Base-by-base conservation (phyloP, 1,284 basidiomycete species). In the Pterula multifida region DNA sequence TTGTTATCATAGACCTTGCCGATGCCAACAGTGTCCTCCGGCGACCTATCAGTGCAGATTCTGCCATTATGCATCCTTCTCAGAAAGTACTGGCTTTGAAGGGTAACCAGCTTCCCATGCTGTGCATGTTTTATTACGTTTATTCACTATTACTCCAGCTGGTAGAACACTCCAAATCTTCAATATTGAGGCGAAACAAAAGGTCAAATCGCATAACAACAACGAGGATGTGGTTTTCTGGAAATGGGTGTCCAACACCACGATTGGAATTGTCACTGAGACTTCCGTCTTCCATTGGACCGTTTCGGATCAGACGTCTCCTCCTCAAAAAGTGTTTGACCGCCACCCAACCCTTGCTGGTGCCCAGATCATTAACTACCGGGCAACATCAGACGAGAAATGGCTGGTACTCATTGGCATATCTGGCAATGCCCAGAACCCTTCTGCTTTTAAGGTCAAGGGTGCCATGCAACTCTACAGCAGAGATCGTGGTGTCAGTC, bases 321-420 rank as follows among this genome's bases (percentile, higher is more conserved):
- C 83, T 3, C 88, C 88, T 3, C 79, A 85, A 68, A 93, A 98
- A 75, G 76, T 98, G 50, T 98, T 98, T 62, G 96, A 99, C 71
- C 85, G 96, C 45, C 95, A 98, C 67, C 81, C 91, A 3, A 88
- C 89, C n/a, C 84, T 99, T 55, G 78, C 83, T 53, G 92, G 91
- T 53, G 84, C 90, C 53, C 96, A 98, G 68, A 98, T 99, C 60
- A 99, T 98, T 75, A 98, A 98, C 73, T 98, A 98, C 70, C 89
- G 95, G 53, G 76, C 85, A 39, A 90, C 91, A 6, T 67, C 79
- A 15, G 96, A 98, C 60, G 94, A 93, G 63, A 94, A 98, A 65
- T 99, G 96, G 96, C 79, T 97, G 52, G 93, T 97, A 26, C 78
- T 99, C 52, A 78, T 98, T 56, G 96, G 96, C 52, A 99, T 98